Conservation (phyloP, 2,329 filamentous ascomycete species). For the Epichloe sp. region DNA sequence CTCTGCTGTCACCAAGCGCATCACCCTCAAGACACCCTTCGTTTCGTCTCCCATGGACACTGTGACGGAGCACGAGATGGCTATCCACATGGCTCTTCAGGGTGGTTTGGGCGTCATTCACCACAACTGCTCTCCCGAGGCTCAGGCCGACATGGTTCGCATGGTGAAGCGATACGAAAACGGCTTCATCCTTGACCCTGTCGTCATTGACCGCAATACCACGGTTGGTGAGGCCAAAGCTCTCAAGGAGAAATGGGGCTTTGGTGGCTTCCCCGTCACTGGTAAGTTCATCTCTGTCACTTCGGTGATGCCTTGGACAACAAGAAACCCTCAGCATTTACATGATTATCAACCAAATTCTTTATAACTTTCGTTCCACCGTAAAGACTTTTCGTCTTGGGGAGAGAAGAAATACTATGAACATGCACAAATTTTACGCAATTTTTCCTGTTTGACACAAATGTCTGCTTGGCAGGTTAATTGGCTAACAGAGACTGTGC, state of each 20-base stretch:
- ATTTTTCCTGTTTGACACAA: neutral
- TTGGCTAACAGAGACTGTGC: slow-evolving; percentile 6
- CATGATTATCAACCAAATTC: slow-evolving; percentile 65
- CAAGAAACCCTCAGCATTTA: slow-evolving; percentile 17
- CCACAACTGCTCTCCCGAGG: slow-evolving; percentile 97
- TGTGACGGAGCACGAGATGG: slow-evolving; percentile 98
- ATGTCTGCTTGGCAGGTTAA: neutral
- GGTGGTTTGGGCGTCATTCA: slow-evolving; percentile 90
- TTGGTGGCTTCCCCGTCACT: slow-evolving; percentile 96
- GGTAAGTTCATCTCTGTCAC: slow-evolving; percentile 49
- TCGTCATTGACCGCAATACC: slow-evolving; percentile 77
- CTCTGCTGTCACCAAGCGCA: slow-evolving; percentile 86
- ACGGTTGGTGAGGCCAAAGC: slow-evolving; percentile 85
- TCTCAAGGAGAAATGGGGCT: slow-evolving; percentile 96
- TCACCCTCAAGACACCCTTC: slow-evolving; percentile 91
- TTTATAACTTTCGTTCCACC: slow-evolving; percentile 99
- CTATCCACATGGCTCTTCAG: slow-evolving; percentile 88
- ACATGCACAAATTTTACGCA: slow-evolving; percentile 8
- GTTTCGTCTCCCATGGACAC: slow-evolving; percentile 99
- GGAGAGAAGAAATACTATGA: slow-evolving; percentile 41
- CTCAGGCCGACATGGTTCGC: slow-evolving; percentile 96
- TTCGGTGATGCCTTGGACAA: neutral
- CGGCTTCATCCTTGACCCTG: slow-evolving; percentile 92
- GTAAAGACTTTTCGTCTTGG: slow-evolving; percentile 77
- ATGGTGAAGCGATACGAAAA: slow-evolving; percentile 99